phyloP scores from a whole-genome alignment of 306 rosid genomes.

The Lathyrus tuberosus region DNA sequence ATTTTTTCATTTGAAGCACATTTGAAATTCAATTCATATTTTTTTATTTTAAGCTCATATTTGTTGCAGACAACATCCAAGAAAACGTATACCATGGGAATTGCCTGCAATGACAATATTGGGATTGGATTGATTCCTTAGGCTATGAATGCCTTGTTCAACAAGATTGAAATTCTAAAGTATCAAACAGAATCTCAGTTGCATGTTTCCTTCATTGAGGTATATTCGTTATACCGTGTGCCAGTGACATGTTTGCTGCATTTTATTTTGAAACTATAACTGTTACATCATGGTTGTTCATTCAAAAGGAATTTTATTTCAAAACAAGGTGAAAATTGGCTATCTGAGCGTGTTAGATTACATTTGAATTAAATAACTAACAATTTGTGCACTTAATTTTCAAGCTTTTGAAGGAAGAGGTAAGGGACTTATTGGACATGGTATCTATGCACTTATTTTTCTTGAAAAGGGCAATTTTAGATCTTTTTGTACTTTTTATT shows the following conservation, averaged over 20 bases:
- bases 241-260: no score
- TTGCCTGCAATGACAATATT: constrained; percentile 62
- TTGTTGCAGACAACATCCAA: constrained; percentile 84
- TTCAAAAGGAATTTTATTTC: constrained; percentile 23
- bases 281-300: constrained; percentile 14
- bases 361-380: no score
- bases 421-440: constrained; percentile 70
- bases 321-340: constrained; percentile 27
- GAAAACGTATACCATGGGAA: constrained; percentile 91
- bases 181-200: constrained; percentile 75
- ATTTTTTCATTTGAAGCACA: not conserved
- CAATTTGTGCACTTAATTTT: constrained; percentile 42
- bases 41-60: constrained; percentile 32
- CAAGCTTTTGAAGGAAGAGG: constrained; percentile 83
- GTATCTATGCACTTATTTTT: constrained; percentile 35
- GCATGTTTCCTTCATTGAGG: constrained; percentile 87
- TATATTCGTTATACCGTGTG: no score
- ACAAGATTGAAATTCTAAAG: constrained; percentile 65
- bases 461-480: constrained; percentile 32
- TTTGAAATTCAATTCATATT: constrained; percentile 25
- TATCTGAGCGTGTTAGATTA: not conserved
- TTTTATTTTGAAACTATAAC: constrained; percentile 12
- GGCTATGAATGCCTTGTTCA: constrained; percentile 74
- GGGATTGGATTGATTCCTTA: constrained; percentile 64
- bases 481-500: no score